These are phyloP conservation scores for Eimeria mitis DNA, from an alignment of 169 alveolate genomes.

Conservation along the genomic window DNA sequence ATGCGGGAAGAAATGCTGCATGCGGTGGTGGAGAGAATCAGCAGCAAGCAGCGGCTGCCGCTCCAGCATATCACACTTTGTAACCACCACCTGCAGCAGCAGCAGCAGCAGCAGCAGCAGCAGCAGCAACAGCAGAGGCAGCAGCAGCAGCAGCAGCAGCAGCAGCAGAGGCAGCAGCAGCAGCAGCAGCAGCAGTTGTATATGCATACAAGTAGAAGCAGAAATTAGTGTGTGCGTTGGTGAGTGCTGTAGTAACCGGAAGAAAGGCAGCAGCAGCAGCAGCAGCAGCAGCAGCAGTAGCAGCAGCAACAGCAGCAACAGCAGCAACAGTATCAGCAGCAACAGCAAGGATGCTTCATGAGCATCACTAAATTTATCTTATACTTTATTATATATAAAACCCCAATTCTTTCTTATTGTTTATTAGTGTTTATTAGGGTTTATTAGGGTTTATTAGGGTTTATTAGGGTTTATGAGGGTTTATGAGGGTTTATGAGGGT, in stretches of 20 bases:
- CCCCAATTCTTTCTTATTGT: no score
- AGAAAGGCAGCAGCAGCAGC: conserved; percentile 3
- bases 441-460: no score
- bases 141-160: not conserved
- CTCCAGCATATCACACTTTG: conserved; percentile 25
- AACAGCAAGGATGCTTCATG: not conserved
- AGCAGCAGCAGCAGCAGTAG: not conserved
- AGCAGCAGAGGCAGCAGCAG: not conserved
- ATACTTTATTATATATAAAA: no score
- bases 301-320: not conserved
- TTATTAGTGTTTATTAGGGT: no score
- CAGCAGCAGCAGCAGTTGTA: not conserved
- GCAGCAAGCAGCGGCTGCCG: conserved; percentile 50
- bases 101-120: conserved; percentile 26
- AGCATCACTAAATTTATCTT: no score
- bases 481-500: no score
- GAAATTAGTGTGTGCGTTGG: no score
- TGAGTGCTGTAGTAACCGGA: no score
- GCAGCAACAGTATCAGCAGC: not conserved
- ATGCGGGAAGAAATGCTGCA: conserved; percentile 33
- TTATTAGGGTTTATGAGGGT: no score
- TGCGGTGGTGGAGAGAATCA: conserved; percentile 27
- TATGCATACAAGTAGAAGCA: no score
- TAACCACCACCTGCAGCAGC: conserved; percentile 28
- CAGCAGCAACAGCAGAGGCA: not conserved